Conservation (phyloP, 768 basidiomycete genomes). For the Xerocomellus intermedius region DNA sequence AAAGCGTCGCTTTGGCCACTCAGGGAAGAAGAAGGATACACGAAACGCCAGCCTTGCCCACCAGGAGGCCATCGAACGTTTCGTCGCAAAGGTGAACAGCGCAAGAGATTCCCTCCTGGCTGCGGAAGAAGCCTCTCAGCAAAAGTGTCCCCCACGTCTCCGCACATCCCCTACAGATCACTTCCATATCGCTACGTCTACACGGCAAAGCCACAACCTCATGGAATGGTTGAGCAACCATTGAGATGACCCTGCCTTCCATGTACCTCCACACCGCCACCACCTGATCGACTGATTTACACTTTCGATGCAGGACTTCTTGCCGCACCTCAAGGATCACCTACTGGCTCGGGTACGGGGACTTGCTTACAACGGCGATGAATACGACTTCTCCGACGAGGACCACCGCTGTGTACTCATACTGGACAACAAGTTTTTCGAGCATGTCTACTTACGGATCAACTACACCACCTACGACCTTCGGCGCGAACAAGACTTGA, state of each 20-base stretch:
- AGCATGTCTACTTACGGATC: slow-evolving; percentile 17
- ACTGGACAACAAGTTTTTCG: slow-evolving; percentile 19
- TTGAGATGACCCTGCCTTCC: neutral
- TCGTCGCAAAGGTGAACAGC: neutral
- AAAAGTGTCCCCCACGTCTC: neutral
- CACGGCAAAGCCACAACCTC: neutral
- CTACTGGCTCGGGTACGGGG: neutral
- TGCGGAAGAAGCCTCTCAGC: neutral
- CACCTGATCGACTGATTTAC: neutral
- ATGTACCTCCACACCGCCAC: neutral
- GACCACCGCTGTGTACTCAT: slow-evolving; percentile 24
- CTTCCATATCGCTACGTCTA: neutral
- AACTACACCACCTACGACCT: slow-evolving; percentile 30
- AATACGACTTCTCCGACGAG: slow-evolving; percentile 17
- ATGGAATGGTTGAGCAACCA: neutral
- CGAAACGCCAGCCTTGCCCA: neutral
- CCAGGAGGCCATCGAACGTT: neutral
- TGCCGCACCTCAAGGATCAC: slow-evolving; percentile 1
- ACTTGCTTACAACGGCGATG: slow-evolving; percentile 19
- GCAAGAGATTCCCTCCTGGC: neutral
- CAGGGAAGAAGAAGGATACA: neutral
- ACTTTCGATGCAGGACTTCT: neutral
- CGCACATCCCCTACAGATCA: neutral
- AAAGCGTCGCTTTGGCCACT: slow-evolving; percentile 34
- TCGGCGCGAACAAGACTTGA: slow-evolving; percentile 33